Evolutionary conservation across 495 filamentous ascomycete species (phyloP).

Genomic region (Podospora pseudocomata): DNA sequence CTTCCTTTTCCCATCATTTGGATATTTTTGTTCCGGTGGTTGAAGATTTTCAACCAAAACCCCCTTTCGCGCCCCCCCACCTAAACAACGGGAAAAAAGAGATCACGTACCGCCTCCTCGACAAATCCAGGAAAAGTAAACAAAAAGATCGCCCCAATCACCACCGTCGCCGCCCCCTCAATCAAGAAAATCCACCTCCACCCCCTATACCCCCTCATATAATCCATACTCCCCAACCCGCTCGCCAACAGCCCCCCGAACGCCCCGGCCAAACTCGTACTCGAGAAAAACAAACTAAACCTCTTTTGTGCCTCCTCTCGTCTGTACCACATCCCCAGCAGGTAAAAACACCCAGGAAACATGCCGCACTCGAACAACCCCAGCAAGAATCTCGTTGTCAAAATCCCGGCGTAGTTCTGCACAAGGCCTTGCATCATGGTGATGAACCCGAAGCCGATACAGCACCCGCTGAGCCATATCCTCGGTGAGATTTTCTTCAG

Average conservation of each 20-base stretch:
- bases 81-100: background rate
- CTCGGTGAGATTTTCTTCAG: constrained; percentile 77
- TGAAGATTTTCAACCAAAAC: background rate
- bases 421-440: constrained; percentile 78
- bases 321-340: constrained; percentile 82
- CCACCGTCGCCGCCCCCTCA: constrained; percentile 70
- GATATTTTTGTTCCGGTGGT: constrained; percentile 38
- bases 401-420: constrained; percentile 69
- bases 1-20: background rate
- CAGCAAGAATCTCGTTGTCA: constrained; percentile 81
- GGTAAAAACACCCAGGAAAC: constrained; percentile 85
- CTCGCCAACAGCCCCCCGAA: constrained; percentile 82
- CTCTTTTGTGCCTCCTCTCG: constrained; percentile 82
- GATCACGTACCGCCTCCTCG: constrained; percentile 33
- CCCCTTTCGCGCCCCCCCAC: background rate
- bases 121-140: constrained; percentile 77
- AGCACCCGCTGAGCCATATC: constrained; percentile 77
- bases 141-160: constrained; percentile 69
- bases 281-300: constrained; percentile 81
- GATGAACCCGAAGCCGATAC: constrained; percentile 77
- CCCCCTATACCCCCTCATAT: constrained; percentile 63
- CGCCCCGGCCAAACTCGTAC: constrained; percentile 77
- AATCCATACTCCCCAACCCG: constrained; percentile 79
- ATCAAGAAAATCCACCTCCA: constrained; percentile 83
- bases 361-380: constrained; percentile 86